Evolutionary conservation across 164 flowering plant genomes (phyloP).

Genomic region (Kalanchoe fedtschenkoi): DNA sequence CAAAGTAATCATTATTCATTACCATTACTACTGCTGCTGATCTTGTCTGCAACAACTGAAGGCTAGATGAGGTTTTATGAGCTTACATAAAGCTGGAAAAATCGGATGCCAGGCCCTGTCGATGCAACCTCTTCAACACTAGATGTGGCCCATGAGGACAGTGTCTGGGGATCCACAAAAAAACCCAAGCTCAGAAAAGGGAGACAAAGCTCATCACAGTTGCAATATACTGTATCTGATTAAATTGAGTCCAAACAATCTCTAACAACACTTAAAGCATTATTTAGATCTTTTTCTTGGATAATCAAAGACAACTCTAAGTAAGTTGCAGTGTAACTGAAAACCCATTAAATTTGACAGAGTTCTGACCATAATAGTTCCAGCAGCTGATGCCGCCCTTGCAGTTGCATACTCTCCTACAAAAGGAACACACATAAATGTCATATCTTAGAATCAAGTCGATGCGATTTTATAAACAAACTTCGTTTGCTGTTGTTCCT

Average conservation of each 20-base stretch:
- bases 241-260: neutral
- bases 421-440: neutral
- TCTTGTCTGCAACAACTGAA: neutral
- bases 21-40: neutral
- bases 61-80: neutral
- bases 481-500: too few species aligned
- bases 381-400: slow-evolving; percentile 65
- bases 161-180: slow-evolving; percentile 25
- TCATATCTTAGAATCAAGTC: too few species aligned
- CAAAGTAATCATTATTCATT: neutral
- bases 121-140: slow-evolving; percentile 84
- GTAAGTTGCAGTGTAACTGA: neutral
- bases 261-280: too few species aligned
- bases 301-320: too few species aligned
- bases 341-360: neutral
- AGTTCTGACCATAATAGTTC: slow-evolving; percentile 59
- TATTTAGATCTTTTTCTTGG: too few species aligned
- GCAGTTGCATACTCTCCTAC: slow-evolving; percentile 82
- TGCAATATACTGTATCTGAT: too few species aligned
- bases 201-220: neutral
- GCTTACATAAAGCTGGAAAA: slow-evolving; percentile 72
- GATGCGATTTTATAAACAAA: too few species aligned
- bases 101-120: slow-evolving; percentile 61
- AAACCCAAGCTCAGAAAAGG: neutral
- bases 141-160: slow-evolving; percentile 51